Percentiles rank a stretch among this genome's conserved stretches.
phyloP scores from a whole-genome alignment of 768 basidiomycete species.

The Mycena maculata region DNA sequence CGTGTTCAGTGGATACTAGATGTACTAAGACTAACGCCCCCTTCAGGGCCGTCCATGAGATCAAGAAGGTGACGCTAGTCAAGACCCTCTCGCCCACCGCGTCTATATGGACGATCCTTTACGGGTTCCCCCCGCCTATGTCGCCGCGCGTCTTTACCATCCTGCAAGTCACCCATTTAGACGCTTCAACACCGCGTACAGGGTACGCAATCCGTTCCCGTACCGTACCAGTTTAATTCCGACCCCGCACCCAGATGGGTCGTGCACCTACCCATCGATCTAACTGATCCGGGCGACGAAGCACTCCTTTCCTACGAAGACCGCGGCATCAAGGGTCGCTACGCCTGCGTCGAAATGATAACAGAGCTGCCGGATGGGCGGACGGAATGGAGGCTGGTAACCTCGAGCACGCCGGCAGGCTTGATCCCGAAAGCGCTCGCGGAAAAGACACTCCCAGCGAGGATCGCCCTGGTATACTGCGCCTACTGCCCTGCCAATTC shows the following conservation, averaged over 20 bases:
- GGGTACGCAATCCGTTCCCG: neutral
- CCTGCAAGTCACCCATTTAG: conserved; percentile 13
- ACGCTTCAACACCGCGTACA: conserved; percentile 4
- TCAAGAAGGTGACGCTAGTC: conserved; percentile 11
- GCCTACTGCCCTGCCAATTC: neutral
- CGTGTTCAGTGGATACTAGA: neutral
- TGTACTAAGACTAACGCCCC: neutral
- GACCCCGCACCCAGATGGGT: conserved; percentile 4
- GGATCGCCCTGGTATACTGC: conserved; percentile 10
- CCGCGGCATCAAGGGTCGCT: conserved; percentile 16
- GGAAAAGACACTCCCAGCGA: conserved; percentile 15
- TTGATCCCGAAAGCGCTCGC: conserved; percentile 15
- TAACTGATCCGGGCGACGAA: conserved; percentile 4
- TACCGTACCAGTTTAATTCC: no score
- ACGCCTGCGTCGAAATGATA: conserved; percentile 16
- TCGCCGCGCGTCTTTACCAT: conserved; percentile 16
- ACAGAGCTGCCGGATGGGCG: conserved; percentile 12
- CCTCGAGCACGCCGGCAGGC: conserved; percentile 13
- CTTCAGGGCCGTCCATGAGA: conserved; percentile 16
- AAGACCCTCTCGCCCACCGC: conserved; percentile 12
- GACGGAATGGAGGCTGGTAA: conserved; percentile 18
- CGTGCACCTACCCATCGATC: conserved; percentile 11
- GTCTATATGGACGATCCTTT: conserved; percentile 10
- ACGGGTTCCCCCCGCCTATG: conserved; percentile 7
- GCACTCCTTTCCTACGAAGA: conserved; percentile 9